phyloP scores from a whole-genome alignment of 257 asterid genomes.

The Orobanche coerulescens region DNA sequence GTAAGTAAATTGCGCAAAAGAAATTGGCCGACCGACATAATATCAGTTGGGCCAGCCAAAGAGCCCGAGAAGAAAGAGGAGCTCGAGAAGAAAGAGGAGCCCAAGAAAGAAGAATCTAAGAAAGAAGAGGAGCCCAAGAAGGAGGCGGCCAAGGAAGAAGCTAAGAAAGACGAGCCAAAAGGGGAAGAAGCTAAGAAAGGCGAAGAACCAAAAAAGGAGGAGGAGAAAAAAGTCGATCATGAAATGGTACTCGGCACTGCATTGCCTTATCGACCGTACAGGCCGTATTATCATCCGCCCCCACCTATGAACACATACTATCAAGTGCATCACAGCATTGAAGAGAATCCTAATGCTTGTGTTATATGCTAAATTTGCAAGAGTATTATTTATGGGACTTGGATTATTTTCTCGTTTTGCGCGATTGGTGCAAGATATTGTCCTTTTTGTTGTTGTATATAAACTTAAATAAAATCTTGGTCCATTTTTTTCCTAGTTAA shows the following conservation, averaged over 20 bases:
- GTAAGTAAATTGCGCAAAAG: conserved; percentile 78
- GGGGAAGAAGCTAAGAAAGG: conserved; percentile 28
- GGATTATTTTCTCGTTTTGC: background rate
- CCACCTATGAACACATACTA: conserved; percentile 36
- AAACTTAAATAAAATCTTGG: conserved; percentile 30
- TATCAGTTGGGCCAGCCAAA: conserved; percentile 69
- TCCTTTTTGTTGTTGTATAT: conserved; percentile 27
- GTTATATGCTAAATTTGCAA: conserved; percentile 36
- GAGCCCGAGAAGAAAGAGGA: conserved; percentile 81
- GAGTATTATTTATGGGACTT: background rate
- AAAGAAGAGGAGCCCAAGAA: conserved; percentile 39
- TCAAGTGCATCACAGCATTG: conserved; percentile 57
- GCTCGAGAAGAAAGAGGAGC: conserved; percentile 68
- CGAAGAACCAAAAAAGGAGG: conserved; percentile 23
- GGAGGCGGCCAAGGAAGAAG: conserved; percentile 25
- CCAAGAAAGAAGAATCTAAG: conserved; percentile 42
- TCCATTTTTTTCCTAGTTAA: conserved; percentile 9
- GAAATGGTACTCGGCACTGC: conserved; percentile 31
- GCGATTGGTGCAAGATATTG: conserved; percentile 16
- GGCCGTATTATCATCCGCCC: conserved; percentile 41
- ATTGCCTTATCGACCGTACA: conserved; percentile 44
- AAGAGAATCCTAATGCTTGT: conserved; percentile 79
- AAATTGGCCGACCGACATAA: conserved; percentile 57
- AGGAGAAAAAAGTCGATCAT: conserved; percentile 28
- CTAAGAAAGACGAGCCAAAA: conserved; percentile 46